phyloP scores from a whole-genome alignment of 306 rosid species.

The Gynostemma pentaphyllum region DNA sequence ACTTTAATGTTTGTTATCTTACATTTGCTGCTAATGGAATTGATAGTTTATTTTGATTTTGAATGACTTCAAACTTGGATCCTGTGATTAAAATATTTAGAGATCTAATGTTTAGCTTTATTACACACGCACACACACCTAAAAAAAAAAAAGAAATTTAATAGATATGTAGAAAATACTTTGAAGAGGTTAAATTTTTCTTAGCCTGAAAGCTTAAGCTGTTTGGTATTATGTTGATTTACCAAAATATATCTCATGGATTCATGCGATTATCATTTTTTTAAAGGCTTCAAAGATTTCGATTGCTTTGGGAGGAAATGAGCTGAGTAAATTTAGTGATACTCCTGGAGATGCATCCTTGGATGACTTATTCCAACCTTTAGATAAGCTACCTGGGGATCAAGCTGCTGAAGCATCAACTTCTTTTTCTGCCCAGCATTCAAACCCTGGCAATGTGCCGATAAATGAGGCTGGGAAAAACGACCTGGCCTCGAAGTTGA shows the following conservation, averaged over 20 bases:
- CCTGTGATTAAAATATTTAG: not conserved
- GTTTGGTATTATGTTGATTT: no score
- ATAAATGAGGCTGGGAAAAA: slow-evolving; percentile 52
- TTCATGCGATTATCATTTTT: slow-evolving; percentile 21
- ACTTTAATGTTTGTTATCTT: not conserved
- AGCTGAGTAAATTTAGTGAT: slow-evolving; percentile 88
- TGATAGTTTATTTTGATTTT: not conserved
- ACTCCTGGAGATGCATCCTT: slow-evolving; percentile 96
- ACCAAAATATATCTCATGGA: no score
- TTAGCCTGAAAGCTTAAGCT: no score
- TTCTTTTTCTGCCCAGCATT: slow-evolving; percentile 51
- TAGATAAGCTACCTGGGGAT: slow-evolving; percentile 58
- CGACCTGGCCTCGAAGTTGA: slow-evolving; percentile 89
- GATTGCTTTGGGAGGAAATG: slow-evolving; percentile 52
- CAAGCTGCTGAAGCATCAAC: slow-evolving; percentile 66
- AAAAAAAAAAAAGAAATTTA: slow-evolving; percentile 14
- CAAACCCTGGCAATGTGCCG: slow-evolving; percentile 37
- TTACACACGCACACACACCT: not conserved
- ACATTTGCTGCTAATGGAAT: not conserved
- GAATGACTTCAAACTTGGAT: not conserved
- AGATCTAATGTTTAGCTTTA: not conserved
- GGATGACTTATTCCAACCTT: slow-evolving; percentile 84
- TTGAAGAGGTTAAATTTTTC: no score
- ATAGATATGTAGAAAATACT: no score
- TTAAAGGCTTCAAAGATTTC: slow-evolving; percentile 63